phyloP scores from a whole-genome alignment of 2,329 filamentous ascomycete species.

The Aspergillus terreus region DNA sequence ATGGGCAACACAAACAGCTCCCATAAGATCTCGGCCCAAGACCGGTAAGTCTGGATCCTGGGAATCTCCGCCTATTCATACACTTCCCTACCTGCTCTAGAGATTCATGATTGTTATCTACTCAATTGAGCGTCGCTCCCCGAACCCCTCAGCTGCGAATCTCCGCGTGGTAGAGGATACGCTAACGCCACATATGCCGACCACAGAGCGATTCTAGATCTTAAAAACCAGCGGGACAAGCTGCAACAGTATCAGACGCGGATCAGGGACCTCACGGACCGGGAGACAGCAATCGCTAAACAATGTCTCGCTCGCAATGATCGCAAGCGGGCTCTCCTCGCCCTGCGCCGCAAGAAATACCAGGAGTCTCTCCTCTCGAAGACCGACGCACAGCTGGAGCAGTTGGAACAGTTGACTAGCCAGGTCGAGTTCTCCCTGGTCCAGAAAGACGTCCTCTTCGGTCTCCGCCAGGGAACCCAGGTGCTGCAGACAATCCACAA shows the following conservation, averaged over 20 bases:
- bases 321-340: slow-evolving; percentile 76
- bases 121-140: neutral
- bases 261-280: slow-evolving; percentile 78
- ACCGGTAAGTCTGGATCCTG: slow-evolving; percentile 61
- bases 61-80: neutral
- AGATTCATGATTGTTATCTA: neutral
- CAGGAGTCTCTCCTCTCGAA: slow-evolving; percentile 84
- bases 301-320: slow-evolving; percentile 78
- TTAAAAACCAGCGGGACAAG: slow-evolving; percentile 96
- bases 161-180: neutral
- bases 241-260: slow-evolving; percentile 93
- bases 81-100: neutral
- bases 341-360: slow-evolving; percentile 92
- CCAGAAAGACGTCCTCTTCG: slow-evolving; percentile 93
- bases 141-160: neutral
- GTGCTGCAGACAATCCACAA: slow-evolving; percentile 87
- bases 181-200: slow-evolving; percentile 10
- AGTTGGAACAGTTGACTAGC: slow-evolving; percentile 81
- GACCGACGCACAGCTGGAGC: slow-evolving; percentile 89
- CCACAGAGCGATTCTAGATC: slow-evolving; percentile 84
- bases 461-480: slow-evolving; percentile 83
- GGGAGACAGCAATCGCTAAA: slow-evolving; percentile 81
- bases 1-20: slow-evolving; percentile 66
- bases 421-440: slow-evolving; percentile 95
- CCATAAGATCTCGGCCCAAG: slow-evolving; percentile 71